Base-by-base conservation (phyloP, 768 basidiomycete genomes). In the Pleurotus giganteus region DNA sequence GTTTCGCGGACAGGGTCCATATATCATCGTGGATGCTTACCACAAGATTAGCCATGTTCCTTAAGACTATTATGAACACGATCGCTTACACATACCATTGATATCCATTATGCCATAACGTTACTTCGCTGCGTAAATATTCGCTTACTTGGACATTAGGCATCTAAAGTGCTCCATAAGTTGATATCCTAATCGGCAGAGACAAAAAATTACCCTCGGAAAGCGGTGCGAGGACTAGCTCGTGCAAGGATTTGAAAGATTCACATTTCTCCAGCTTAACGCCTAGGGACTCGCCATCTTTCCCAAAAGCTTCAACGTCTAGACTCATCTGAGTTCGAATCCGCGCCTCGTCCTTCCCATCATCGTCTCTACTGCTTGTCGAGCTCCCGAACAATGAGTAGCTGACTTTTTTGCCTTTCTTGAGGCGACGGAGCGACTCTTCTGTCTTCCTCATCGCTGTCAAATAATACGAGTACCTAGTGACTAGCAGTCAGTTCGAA, bases 381-480 rank as follows among this genome's bases (percentile, higher is more conserved):
- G 78, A 59, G 45, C 71, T 74, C 26, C 89, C 82, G 62, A 98
- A 97, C 23, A 97, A 74, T 3, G 91, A 91, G 67, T 92, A 89
- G 0, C 85, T 76, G 0, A 75, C 59, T 60, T 88, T 91, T 63
- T 91, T 92, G 41, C 89, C 88, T 67, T 91, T 96, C 65, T 94
- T 94, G 61, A 96, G 77, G 32, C 90, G 81, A 34, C 88, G 78
- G 23, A 98, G 73, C 9, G 91, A 88, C 65, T 94, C 94, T 59
- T 98, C 94, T 6, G 92, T 92, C 75, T 96, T 96, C 68, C 86
- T 90, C 81, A 95, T 93, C 0, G 84, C 82, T 8, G 84, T 77
- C 21, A 98, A 76, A 64, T 91, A 88, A 54, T 80, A 78, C 11
- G 88, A 83, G 67, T 96, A 97, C 63, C 92, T 93, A 54, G 26